phyloP scores from a whole-genome alignment of 345 rosid genomes.

The Eucalyptus brandiana region DNA sequence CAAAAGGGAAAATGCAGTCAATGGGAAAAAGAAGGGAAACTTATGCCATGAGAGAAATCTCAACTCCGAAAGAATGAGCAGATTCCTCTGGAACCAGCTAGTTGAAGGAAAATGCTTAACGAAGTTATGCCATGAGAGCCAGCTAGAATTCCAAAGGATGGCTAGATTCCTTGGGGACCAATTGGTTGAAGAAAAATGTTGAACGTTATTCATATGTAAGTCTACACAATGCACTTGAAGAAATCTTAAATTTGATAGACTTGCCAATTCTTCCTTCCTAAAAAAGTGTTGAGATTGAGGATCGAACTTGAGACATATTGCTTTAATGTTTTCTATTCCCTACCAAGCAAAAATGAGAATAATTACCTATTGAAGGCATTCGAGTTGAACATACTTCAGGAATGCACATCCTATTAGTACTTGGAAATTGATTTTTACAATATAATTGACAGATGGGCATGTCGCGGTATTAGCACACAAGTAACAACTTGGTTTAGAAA shows the following conservation, averaged over 20 bases:
- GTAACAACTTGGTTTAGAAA: neutral
- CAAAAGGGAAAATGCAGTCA: neutral
- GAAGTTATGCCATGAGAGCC: too few species aligned
- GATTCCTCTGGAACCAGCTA: neutral
- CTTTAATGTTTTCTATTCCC: neutral
- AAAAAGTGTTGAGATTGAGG: neutral
- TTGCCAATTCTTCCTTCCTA: neutral
- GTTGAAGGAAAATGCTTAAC: neutral
- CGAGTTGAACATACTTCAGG: neutral
- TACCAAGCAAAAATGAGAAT: neutral
- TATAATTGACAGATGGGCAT: neutral
- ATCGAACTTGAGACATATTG: neutral
- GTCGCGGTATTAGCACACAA: neutral
- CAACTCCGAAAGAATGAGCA: neutral
- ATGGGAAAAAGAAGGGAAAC: neutral
- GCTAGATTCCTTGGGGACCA: too few species aligned
- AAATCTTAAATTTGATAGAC: too few species aligned
- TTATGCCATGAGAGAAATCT: neutral
- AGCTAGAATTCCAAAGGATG: too few species aligned
- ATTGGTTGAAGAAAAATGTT: too few species aligned
- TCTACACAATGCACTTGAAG: neutral
- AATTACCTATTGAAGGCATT: neutral
- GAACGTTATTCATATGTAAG: rapidly evolving
- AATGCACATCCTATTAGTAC: rapidly evolving
- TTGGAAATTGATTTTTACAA: too few species aligned